Evolutionary conservation across 2,329 filamentous ascomycete genomes (phyloP), one percentile per base, ranked within the genome.

Genomic region (Cercospora sesami): DNA sequence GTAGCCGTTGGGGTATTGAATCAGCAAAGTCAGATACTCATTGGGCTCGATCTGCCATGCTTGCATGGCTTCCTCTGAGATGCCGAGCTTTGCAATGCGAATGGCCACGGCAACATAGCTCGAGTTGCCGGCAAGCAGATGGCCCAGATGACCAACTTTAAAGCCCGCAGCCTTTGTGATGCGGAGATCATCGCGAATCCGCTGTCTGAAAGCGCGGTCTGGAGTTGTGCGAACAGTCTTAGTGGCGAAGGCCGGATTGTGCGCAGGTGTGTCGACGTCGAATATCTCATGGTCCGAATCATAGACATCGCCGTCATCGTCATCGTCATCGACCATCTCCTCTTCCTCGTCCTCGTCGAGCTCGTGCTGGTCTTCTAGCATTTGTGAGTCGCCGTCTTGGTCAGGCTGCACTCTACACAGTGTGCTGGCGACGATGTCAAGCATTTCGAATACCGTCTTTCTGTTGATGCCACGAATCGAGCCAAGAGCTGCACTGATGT

Each of bases 11-110:
- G 83, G 80, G 71, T 91, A 91, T 39, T 86, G 85, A 53, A 95
- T 85, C 23, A 97, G 81, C 4, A 96, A 82, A 4, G 94, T 86
- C 45, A 96, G 78, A 74, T 94, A 94, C 36, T 93, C 89, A 0
- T 83, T 79, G 0, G 83, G 79, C 14, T 86, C 79, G 10, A 97
- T 78, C 68, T 90, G 85, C 93, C 93, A 97, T 1, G 93, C 91
- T 74, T 90, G 85, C 78, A 92, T 86, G 0, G 88, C 89, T 74
- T 94, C 91, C 42, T 90, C 85, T 0, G 91, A 90, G 12, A 97
- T 86, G 0, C 86, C 88, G 1, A 97, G 85, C 73, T 90, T 91
- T 4, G 85, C 82, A 31, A 91, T 86, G 4, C 87, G 88, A 31
- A 91, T 86, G 0, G 93, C 92, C 1, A 95, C 79, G 4, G 87